Evolutionary conservation across 768 basidiomycete genomes (phyloP).

Genomic region (Pleurotus salmoneostramineus): DNA sequence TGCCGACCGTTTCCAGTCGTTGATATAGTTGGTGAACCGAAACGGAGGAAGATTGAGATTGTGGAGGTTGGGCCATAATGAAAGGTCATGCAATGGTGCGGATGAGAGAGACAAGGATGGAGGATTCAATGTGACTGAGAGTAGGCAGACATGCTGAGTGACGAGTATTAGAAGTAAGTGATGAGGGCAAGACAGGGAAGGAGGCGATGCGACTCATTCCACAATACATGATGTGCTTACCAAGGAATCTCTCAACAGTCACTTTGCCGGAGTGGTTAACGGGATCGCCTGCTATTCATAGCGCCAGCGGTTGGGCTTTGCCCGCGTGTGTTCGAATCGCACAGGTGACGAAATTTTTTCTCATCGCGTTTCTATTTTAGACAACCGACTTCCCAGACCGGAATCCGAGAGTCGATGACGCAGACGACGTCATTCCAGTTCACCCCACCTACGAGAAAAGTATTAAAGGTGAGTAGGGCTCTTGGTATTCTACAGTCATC

Average conservation of each 20-base stretch:
- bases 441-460: background rate
- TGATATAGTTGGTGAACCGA: conserved; percentile 73
- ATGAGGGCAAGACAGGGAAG: too few relatives aligned
- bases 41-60: conserved; percentile 30
- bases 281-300: conserved; percentile 21
- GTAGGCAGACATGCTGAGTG: too few relatives aligned
- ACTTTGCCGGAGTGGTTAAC: conserved; percentile 26
- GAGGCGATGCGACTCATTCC: too few relatives aligned
- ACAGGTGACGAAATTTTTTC: conserved; percentile 17
- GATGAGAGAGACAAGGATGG: background rate
- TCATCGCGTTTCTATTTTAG: background rate
- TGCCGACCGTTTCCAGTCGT: conserved; percentile 90
- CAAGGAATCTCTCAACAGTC: too few relatives aligned
- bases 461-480: background rate
- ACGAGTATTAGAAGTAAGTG: too few relatives aligned
- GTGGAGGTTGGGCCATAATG: conserved; percentile 26
- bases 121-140: background rate
- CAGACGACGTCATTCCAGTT: conserved; percentile 5
- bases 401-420: background rate
- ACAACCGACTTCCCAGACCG: background rate
- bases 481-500: background rate
- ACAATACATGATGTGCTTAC: too few relatives aligned
- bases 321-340: conserved; percentile 26
- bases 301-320: conserved; percentile 17
- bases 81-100: background rate